Evolutionary conservation across 2,329 filamentous ascomycete genomes (phyloP), one percentile per base, ranked within the genome.

Genomic region (Colletotrichum incanum): DNA sequence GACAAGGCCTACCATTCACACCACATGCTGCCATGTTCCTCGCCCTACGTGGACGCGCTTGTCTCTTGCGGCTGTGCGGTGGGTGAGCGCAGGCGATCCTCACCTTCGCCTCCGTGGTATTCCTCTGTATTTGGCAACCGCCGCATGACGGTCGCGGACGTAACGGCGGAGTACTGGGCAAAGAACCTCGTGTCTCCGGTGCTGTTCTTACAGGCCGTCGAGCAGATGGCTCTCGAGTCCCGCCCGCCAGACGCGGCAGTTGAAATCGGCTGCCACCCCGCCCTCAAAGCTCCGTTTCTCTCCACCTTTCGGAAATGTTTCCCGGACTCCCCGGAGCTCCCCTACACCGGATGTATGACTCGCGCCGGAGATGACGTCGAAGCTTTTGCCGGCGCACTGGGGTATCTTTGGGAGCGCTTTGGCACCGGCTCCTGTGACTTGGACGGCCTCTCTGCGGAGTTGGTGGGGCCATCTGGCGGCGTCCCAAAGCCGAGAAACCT

Each of bases 191-290:
- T 47, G 18, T 47, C 39, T 16, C 20, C 58, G 12, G 58, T 60
- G 1, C 55, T 76, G 0, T 80, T 80, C 68, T 11, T 6, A 0
- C 50, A 54, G 5, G 50, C 50, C 6, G 16, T 54, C 23, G 28
- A 31, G 16, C 50, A n/a, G n/a, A n/a, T n/a, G n/a, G n/a, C n/a
- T n/a, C n/a, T n/a, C n/a, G n/a, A n/a, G n/a, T n/a, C n/a, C n/a
- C n/a, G n/a, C n/a, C n/a, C n/a, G n/a, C 11, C 67, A 16, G 28
- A 72, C 26, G 34, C 77, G 2, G 50, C 77, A 0, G 12, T 83
- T 3, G 80, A 83, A 41, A 43, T 83, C 9, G 80, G 81, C 0
- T 80, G 80, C 1, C 81, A 83, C 56, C 78, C 84, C 0, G 82
- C 84, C 0, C 79, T 87, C 0, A 80, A 82, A 56, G 81, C 80